These are phyloP conservation scores for Apodospora peruviana DNA, from an alignment of 495 filamentous ascomycete genomes.

Conservation along the genomic window DNA sequence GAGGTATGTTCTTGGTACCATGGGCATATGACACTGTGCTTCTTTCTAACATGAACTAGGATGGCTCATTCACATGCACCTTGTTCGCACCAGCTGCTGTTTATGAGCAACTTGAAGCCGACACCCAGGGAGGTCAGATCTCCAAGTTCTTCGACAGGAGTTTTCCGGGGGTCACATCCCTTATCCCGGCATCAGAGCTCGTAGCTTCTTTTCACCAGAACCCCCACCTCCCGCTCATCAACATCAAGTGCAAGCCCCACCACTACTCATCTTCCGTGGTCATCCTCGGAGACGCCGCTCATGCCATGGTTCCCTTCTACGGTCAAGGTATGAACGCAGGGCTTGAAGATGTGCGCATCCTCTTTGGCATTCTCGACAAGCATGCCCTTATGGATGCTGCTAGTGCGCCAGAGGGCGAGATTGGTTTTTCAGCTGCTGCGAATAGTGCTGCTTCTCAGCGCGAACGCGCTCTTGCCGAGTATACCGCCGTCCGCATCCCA, in stretches of 20 bases:
- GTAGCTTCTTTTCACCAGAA: conserved; percentile 66
- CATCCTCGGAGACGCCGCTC: conserved; percentile 89
- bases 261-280: conserved; percentile 73
- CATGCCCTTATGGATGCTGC: conserved; percentile 38
- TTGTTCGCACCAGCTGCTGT: conserved; percentile 69
- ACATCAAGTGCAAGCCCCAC: conserved; percentile 84
- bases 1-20: conserved; percentile 34
- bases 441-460: conserved; percentile 31
- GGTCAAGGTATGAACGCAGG: conserved; percentile 86
- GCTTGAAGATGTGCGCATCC: conserved; percentile 75
- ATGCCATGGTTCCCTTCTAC: conserved; percentile 97
- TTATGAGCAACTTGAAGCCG: conserved; percentile 54
- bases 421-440: conserved; percentile 5
- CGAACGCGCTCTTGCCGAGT: conserved; percentile 61
- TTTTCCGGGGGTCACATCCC: conserved; percentile 81
- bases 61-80: conserved; percentile 92
- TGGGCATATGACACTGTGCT: too few relatives aligned
- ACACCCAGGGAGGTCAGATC: conserved; percentile 42
- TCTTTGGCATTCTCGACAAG: conserved; percentile 68
- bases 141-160: conserved; percentile 68
- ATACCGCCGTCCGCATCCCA: conserved; percentile 61
- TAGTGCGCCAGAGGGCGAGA: neutral
- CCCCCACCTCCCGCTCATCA: conserved; percentile 87
- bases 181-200: conserved; percentile 66
- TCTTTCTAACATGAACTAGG: conserved; percentile 29